Evolutionary conservation across 257 asterid genomes (phyloP).

Genomic region (Nicotiana undulata): DNA sequence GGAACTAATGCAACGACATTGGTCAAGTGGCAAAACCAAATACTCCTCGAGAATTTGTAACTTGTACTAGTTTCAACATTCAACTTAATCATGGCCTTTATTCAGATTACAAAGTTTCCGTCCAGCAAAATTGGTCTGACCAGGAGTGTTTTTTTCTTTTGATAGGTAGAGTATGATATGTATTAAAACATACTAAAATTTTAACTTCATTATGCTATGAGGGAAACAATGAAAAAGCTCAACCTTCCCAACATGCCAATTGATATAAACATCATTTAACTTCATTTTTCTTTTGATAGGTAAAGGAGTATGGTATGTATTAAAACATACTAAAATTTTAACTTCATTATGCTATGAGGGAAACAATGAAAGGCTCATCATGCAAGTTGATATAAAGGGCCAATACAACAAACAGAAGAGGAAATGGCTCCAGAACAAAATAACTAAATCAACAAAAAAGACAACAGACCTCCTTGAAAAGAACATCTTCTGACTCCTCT

Average conservation of each 20-base stretch:
- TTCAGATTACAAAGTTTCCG: neutral
- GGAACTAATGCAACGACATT: constrained; percentile 2
- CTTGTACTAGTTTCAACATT: neutral
- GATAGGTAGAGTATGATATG: neutral
- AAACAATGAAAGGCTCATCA: constrained; percentile 1
- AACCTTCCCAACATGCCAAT: neutral
- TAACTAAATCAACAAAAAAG: constrained; percentile 6
- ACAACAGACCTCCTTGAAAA: constrained; percentile 71
- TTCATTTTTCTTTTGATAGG: neutral
- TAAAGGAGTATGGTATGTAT: neutral
- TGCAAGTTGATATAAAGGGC: neutral
- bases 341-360: neutral
- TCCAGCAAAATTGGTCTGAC: neutral
- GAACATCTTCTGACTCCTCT: constrained; percentile 91
- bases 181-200: neutral
- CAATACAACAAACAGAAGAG: neutral
- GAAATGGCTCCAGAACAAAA: neutral
- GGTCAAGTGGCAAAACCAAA: neutral
- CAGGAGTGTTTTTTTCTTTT: neutral
- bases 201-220: neutral
- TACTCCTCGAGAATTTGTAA: neutral
- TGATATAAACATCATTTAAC: neutral
- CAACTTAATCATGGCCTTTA: neutral
- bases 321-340: too few relatives aligned
- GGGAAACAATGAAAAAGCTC: neutral